Conservation (phyloP, 306 rosid genomes). For the Ormosia semicastrata region DNA sequence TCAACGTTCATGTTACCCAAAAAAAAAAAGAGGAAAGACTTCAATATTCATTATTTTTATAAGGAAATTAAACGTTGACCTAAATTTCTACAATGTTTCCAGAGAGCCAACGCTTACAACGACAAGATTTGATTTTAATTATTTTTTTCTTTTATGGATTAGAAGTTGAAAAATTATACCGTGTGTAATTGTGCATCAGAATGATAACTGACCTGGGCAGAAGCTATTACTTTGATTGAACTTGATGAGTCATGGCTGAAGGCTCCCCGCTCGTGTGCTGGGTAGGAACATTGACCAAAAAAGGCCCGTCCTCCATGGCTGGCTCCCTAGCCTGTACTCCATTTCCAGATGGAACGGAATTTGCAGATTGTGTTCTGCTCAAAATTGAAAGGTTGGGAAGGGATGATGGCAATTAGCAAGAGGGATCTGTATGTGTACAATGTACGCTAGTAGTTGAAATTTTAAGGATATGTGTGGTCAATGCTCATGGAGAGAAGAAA, state of each 20-base stretch:
- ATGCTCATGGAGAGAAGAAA: background rate
- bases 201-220: background rate
- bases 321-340: background rate
- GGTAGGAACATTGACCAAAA: background rate
- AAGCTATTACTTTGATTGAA: background rate
- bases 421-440: too few relatives aligned
- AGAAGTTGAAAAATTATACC: too few relatives aligned
- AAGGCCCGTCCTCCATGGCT: background rate
- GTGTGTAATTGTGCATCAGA: too few relatives aligned
- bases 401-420: too few relatives aligned
- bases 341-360: too few relatives aligned
- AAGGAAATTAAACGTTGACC: background rate
- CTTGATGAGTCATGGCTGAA: background rate
- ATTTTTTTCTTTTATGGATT: background rate
- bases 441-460: too few relatives aligned
- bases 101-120: background rate
- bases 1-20: too few relatives aligned
- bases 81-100: background rate
- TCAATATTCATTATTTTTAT: background rate
- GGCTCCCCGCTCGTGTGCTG: background rate
- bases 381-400: too few relatives aligned
- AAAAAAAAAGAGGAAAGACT: too few relatives aligned
- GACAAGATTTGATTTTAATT: background rate
- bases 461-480: background rate
- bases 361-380: too few relatives aligned